Evolutionary conservation across 768 basidiomycete species (phyloP).

Genomic region (Leucocoprinus birnbaumii): DNA sequence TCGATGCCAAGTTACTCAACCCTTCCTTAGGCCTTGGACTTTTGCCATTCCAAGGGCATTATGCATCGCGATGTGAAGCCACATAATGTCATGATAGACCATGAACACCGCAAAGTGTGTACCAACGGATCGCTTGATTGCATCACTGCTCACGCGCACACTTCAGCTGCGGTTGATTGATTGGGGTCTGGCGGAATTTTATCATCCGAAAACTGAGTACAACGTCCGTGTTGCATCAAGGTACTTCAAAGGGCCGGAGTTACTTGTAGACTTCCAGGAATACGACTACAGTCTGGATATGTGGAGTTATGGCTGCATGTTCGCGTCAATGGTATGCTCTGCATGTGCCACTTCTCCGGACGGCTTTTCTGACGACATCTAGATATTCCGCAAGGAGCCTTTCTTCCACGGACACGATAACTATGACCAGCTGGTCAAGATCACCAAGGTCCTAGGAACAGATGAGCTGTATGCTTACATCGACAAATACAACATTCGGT

Average conservation of each 20-base stretch:
- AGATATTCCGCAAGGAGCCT: constrained; percentile 99
- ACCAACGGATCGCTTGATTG: constrained; percentile 4
- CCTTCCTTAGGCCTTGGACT: constrained; percentile 82
- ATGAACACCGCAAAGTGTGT: constrained; percentile 87
- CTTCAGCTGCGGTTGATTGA: constrained; percentile 89
- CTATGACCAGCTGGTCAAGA: constrained; percentile 97
- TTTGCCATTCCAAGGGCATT: constrained; percentile 97
- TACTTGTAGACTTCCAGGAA: constrained; percentile 96
- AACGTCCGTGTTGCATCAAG: constrained; percentile 96
- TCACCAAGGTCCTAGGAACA: constrained; percentile 95
- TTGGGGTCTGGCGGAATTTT: constrained; percentile 99
- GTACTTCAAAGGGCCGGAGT: constrained; percentile 97
- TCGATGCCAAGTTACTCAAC: constrained; percentile 15
- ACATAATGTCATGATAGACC: constrained; percentile 99
- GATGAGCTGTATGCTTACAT: constrained; percentile 92
- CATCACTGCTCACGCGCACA: constrained; percentile 13
- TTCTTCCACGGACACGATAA: constrained; percentile 99
- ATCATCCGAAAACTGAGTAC: constrained; percentile 96
- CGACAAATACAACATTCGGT: constrained; percentile 92
- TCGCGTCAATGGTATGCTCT: constrained; percentile 87
- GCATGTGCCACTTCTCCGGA: constrained; percentile 1
- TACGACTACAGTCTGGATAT: constrained; percentile 98
- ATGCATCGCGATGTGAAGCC: constrained; percentile 99
- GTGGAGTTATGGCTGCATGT: constrained; percentile 99
- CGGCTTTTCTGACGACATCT: constrained; percentile 10